Percentiles rank a stretch among this genome's conserved stretches.
Conservation (phyloP, 1,284 basidiomycete genomes). For the Cutaneotrichosporon sp. region DNA sequence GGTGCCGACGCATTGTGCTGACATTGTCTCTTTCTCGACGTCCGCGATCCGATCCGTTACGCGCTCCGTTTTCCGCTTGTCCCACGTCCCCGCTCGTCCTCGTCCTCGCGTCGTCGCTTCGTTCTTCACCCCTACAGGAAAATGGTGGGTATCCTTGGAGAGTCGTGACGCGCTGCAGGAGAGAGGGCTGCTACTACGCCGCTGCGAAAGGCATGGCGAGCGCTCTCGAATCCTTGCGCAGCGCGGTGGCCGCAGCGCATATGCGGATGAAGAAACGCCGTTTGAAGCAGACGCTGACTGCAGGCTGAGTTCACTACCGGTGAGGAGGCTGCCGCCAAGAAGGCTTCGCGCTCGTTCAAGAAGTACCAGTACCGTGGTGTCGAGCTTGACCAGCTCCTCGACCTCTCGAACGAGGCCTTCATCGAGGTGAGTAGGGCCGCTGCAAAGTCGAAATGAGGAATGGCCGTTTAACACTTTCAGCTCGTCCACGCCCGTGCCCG, state of each 20-base stretch:
- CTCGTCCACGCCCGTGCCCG: conserved; percentile 98
- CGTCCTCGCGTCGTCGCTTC: neutral
- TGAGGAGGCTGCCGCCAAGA: conserved; percentile 82
- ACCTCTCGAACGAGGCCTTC: conserved; percentile 88
- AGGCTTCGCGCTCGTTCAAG: conserved; percentile 97
- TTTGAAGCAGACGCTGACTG: neutral
- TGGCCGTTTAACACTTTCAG: conserved; percentile 47
- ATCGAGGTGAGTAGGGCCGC: conserved; percentile 40
- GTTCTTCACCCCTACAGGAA: neutral
- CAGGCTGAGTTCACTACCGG: conserved; percentile 66
- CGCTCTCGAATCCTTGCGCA: too few species aligned
- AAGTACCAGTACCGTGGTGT: conserved; percentile 98
- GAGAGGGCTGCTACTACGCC: too few species aligned
- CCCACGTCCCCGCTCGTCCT: neutral
- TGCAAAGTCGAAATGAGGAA: neutral
- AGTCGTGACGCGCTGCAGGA: neutral
- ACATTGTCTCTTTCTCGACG: conserved; percentile 2
- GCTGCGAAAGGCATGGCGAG: too few species aligned
- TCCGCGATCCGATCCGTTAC: neutral
- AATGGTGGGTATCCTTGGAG: conserved; percentile 3
- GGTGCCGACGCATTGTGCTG: conserved; percentile 3
- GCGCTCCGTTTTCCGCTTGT: neutral
- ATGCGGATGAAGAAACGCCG: neutral
- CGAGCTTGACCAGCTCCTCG: conserved; percentile 94
- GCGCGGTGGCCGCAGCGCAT: too few species aligned